A percentile compares a stretch with the other conserved stretches of the same genome.
Conservation (phyloP, 2,329 filamentous ascomycete genomes). For the Xylariales sp. region DNA sequence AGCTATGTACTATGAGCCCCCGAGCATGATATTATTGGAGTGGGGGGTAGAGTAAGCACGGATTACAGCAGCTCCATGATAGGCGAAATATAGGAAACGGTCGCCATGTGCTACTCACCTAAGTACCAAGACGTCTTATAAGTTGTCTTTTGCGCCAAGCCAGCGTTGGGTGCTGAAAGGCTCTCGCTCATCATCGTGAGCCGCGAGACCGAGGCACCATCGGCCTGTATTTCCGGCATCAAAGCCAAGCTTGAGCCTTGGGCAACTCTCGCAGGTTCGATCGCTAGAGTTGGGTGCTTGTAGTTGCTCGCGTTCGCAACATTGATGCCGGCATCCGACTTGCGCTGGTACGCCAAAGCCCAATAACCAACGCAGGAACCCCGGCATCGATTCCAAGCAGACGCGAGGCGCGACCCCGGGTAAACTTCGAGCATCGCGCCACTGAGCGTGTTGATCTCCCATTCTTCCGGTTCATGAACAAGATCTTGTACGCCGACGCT, state of each 20-base stretch:
- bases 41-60: not conserved
- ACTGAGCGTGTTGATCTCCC: conserved; percentile 41
- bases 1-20: no score
- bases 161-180: conserved; percentile 31
- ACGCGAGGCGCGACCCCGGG: conserved; percentile 43
- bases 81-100: not conserved
- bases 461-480: conserved; percentile 37
- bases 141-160: conserved; percentile 30
- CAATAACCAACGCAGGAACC: conserved; percentile 34
- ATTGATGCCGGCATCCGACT: conserved; percentile 40
- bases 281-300: conserved; percentile 36
- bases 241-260: conserved; percentile 44
- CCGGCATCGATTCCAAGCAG: conserved; percentile 42
- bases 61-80: not conserved
- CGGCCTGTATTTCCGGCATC: conserved; percentile 35
- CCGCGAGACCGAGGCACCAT: conserved; percentile 13
- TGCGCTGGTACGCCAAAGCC: conserved; percentile 44
- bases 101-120: conserved; percentile 4
- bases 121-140: conserved; percentile 11
- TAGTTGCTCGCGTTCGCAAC: conserved; percentile 43
- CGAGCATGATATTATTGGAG: no score
- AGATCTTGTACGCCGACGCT: conserved; percentile 39
- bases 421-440: conserved; percentile 36
- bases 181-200: conserved; percentile 40
- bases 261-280: conserved; percentile 37